Conservation (phyloP, 2,329 filamentous ascomycete genomes). For the Aureobasidium sp. region DNA sequence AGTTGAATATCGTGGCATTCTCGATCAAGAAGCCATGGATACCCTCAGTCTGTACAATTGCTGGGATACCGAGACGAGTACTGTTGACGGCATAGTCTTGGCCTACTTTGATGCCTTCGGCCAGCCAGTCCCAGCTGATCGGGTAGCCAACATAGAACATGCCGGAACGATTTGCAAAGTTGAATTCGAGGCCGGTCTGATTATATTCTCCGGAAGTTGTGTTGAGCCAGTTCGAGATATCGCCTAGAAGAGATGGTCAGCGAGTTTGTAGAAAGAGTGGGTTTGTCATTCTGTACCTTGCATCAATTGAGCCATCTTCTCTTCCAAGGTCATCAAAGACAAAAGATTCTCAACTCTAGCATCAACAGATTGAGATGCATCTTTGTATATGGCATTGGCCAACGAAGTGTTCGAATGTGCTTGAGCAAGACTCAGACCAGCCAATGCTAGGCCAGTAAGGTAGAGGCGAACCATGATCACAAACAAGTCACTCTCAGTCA, state of each 20-base stretch:
- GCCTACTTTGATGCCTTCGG: conserved; percentile 54
- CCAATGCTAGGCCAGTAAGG: neutral
- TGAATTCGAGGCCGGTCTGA: conserved; percentile 57
- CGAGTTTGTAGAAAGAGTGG: neutral
- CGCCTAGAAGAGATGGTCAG: conserved; percentile 33
- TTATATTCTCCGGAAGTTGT: conserved; percentile 62
- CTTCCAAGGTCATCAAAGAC: conserved; percentile 65
- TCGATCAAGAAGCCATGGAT: conserved; percentile 66
- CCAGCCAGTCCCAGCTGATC: conserved; percentile 56
- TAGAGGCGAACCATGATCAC: conserved; percentile 1
- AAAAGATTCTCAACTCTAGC: conserved; percentile 61
- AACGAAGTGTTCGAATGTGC: conserved; percentile 20
- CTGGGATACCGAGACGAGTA: conserved; percentile 63
- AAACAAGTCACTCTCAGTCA: neutral
- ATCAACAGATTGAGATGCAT: conserved; percentile 55
- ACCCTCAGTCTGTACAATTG: conserved; percentile 66
- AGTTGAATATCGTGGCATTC: conserved; percentile 75
- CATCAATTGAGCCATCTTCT: conserved; percentile 62
- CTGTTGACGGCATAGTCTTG: conserved; percentile 64
- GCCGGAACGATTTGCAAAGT: conserved; percentile 59
- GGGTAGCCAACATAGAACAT: conserved; percentile 67
- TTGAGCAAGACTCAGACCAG: conserved; percentile 1
- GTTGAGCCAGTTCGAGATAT: conserved; percentile 68
- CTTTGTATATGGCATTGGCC: conserved; percentile 52
- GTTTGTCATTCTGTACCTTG: conserved; percentile 28